Percentiles rank a stretch among this genome's conserved stretches.
Conservation (phyloP, 2,329 filamentous ascomycete species). For the Juglanconis oblonga region DNA sequence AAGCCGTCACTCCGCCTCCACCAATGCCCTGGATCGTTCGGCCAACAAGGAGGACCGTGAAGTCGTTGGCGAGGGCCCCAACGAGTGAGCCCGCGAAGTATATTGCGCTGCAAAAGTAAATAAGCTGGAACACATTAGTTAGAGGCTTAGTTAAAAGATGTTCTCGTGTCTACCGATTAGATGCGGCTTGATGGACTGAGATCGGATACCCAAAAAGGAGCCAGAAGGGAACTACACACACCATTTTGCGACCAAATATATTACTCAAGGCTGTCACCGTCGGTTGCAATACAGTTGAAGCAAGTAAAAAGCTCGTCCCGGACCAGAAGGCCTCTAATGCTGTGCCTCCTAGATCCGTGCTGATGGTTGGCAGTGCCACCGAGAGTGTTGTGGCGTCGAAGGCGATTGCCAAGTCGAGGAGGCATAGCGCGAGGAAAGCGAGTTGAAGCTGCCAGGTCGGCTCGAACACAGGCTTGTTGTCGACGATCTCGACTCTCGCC, state of each 20-base stretch:
- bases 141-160: background rate
- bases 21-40: conserved; percentile 50
- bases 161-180: too few relatives aligned
- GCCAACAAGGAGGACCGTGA: conserved; percentile 44
- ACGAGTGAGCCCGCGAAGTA: conserved; percentile 40
- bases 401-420: conserved; percentile 60
- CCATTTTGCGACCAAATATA: conserved; percentile 35
- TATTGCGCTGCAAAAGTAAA: conserved; percentile 29
- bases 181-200: too few relatives aligned
- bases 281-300: conserved; percentile 60
- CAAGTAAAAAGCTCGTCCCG: conserved; percentile 67
- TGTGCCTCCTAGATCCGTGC: conserved; percentile 46
- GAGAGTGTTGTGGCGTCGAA: conserved; percentile 65
- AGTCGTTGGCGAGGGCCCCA: conserved; percentile 37
- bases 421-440: conserved; percentile 48
- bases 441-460: conserved; percentile 38
- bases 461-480: conserved; percentile 27
- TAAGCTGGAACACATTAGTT: conserved; percentile 15
- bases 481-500: conserved; percentile 19
- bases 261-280: conserved; percentile 35
- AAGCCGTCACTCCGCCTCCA: conserved; percentile 46
- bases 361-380: conserved; percentile 56
- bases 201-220: too few relatives aligned
- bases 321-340: conserved; percentile 68
- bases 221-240: too few relatives aligned